phyloP scores from a whole-genome alignment of 140 eudicot species.

The Oenanthe javanica region DNA sequence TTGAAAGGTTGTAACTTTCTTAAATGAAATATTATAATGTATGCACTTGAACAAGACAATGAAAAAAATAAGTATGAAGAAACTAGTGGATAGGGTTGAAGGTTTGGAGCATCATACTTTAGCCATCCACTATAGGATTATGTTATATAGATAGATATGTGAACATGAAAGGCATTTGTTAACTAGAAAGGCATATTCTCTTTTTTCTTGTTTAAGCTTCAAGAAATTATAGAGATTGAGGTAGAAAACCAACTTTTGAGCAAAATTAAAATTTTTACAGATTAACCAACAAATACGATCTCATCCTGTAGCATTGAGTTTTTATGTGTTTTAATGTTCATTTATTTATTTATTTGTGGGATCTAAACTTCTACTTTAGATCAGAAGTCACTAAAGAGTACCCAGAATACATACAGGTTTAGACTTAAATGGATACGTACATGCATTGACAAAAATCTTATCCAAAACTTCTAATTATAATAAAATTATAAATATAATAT shows the following conservation, averaged over 20 bases:
- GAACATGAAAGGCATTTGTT: too few relatives aligned
- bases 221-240: background rate
- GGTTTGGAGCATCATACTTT: background rate
- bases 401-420: too few relatives aligned
- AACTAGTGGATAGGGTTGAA: slow-evolving; percentile 12
- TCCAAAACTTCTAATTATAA: too few relatives aligned
- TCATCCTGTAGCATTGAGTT: too few relatives aligned
- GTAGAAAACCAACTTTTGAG: background rate
- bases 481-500: too few relatives aligned
- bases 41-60: background rate
- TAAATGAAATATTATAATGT: background rate
- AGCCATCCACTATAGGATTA: background rate
- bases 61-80: background rate
- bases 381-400: too few relatives aligned
- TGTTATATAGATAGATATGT: background rate
- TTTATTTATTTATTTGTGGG: too few relatives aligned
- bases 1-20: slow-evolving; percentile 4
- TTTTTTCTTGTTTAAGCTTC: background rate
- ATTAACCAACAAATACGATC: too few relatives aligned
- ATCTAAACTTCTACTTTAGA: too few relatives aligned
- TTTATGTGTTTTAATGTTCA: too few relatives aligned
- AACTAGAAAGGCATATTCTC: background rate
- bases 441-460: too few relatives aligned
- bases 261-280: background rate
- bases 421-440: too few relatives aligned